A percentile compares a stretch with the other conserved stretches of the same genome.
phyloP scores from a whole-genome alignment of 2,329 filamentous ascomycete genomes.

The Ophiocordyceps robertsii region DNA sequence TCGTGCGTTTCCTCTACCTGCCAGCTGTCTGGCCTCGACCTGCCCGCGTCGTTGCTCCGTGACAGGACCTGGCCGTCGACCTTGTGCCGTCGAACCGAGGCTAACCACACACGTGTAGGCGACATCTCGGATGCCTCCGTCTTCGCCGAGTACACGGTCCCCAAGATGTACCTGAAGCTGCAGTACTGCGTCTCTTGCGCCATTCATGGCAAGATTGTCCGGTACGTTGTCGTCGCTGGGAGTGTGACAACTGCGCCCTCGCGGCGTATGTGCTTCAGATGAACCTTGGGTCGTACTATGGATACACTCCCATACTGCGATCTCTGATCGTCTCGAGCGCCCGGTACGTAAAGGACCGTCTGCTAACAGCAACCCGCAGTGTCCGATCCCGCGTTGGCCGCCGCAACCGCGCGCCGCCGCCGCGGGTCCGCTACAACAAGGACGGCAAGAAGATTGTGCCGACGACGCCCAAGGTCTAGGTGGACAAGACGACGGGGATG shows the following conservation, averaged over 20 bases:
- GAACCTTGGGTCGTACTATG: constrained; percentile 46
- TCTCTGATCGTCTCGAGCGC: neutral
- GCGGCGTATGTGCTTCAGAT: constrained; percentile 37
- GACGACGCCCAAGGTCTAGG: constrained; percentile 34
- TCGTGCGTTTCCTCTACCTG: constrained; percentile 53
- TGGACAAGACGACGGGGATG: constrained; percentile 18
- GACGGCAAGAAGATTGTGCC: constrained; percentile 99
- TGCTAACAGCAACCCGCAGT: constrained; percentile 44
- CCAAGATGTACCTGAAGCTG: constrained; percentile 99
- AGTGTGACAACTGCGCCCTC: constrained; percentile 43
- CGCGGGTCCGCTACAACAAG: constrained; percentile 99
- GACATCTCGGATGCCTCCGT: constrained; percentile 99
- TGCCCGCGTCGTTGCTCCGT: neutral
- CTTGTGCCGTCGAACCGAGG: constrained; percentile 2
- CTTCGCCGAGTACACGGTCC: constrained; percentile 97
- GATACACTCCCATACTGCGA: constrained; percentile 16
- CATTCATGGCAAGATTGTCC: constrained; percentile 99
- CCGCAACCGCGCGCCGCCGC: constrained; percentile 97
- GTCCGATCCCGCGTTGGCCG: constrained; percentile 93
- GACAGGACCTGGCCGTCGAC: neutral
- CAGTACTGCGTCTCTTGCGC: constrained; percentile 99
- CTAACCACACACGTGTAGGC: constrained; percentile 42
- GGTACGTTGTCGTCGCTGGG: constrained; percentile 61
- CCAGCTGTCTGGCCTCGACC: neutral
- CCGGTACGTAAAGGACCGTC: constrained; percentile 14